These are phyloP conservation scores for Vitellaria paradoxa DNA, from an alignment of 179 eudicot species.

Conservation along the genomic window DNA sequence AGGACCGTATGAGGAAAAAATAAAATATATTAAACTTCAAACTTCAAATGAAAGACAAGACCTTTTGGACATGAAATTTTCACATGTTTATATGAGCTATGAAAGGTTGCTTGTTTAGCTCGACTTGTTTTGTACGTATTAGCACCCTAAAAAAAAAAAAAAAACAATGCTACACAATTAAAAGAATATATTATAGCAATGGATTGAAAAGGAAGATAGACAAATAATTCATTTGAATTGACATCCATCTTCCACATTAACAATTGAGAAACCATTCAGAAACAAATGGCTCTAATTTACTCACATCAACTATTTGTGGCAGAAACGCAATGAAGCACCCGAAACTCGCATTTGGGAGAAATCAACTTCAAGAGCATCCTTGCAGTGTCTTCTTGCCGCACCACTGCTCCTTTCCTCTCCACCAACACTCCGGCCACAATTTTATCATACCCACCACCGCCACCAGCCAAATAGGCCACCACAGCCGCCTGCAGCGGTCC, in stretches of 20 bases:
- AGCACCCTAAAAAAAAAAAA: neutral
- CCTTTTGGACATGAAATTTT: neutral
- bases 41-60: no score
- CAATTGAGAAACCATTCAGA: neutral
- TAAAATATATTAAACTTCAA: no score
- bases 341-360: slow-evolving; percentile 57
- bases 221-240: slow-evolving; percentile 2
- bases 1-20: no score
- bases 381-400: slow-evolving; percentile 72
- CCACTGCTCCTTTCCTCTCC: slow-evolving; percentile 56
- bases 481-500: slow-evolving; percentile 80
- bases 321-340: slow-evolving; percentile 48
- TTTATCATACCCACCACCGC: slow-evolving; percentile 42
- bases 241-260: neutral
- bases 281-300: neutral
- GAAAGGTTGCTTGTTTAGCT: neutral
- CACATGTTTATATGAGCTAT: neutral
- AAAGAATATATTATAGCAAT: neutral
- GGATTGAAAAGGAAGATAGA: neutral
- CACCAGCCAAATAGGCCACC: slow-evolving; percentile 59
- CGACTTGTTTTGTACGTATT: neutral
- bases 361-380: slow-evolving; percentile 52
- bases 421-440: slow-evolving; percentile 70
- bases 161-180: neutral
- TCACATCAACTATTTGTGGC: slow-evolving; percentile 8